These are phyloP conservation scores for Elymus sibiricus DNA, from an alignment of 176 grass and related monocot species.

Conservation along the genomic window DNA sequence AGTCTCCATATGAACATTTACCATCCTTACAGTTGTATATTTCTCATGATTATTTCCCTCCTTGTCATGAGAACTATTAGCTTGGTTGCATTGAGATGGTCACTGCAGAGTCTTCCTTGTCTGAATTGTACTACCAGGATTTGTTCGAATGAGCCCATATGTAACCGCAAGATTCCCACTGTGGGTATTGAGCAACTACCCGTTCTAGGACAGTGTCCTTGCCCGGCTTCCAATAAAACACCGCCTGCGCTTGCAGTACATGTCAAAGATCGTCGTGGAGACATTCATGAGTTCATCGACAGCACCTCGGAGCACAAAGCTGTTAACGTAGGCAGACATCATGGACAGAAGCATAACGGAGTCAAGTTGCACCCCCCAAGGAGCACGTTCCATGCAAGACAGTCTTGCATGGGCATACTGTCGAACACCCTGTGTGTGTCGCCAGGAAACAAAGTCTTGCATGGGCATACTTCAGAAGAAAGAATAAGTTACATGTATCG, in stretches of 20 bases:
- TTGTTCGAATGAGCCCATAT: conserved; percentile 72
- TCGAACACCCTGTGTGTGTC: conserved; percentile 36
- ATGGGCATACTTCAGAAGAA: too few relatives aligned
- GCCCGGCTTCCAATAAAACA: too few relatives aligned
- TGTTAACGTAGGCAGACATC: conserved; percentile 17
- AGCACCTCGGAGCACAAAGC: accelerated
- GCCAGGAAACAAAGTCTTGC: neutral
- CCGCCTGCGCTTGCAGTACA: too few relatives aligned
- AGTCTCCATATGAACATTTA: conserved; percentile 72
- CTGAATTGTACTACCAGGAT: conserved; percentile 58
- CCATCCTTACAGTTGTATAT: conserved; percentile 64
- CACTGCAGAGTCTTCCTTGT: conserved; percentile 75
- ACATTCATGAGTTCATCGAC: too few relatives aligned
- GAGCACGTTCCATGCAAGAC: conserved; percentile 46
- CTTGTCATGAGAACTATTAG: conserved; percentile 66
- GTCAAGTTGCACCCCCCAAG: conserved; percentile 1
- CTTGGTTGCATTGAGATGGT: conserved; percentile 73
- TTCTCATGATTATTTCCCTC: conserved; percentile 69
- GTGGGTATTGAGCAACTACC: conserved; percentile 63
- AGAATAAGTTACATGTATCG: too few relatives aligned
- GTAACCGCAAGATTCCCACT: conserved; percentile 75
- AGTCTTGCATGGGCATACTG: conserved; percentile 32
- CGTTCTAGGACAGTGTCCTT: neutral
- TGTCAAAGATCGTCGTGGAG: too few relatives aligned
- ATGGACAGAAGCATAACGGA: conserved; percentile 9